Evolutionary conservation across 805 yeast genomes (phyloP), one percentile per base, ranked within the genome.

Genomic region (Teunomyces panamensis): DNA sequence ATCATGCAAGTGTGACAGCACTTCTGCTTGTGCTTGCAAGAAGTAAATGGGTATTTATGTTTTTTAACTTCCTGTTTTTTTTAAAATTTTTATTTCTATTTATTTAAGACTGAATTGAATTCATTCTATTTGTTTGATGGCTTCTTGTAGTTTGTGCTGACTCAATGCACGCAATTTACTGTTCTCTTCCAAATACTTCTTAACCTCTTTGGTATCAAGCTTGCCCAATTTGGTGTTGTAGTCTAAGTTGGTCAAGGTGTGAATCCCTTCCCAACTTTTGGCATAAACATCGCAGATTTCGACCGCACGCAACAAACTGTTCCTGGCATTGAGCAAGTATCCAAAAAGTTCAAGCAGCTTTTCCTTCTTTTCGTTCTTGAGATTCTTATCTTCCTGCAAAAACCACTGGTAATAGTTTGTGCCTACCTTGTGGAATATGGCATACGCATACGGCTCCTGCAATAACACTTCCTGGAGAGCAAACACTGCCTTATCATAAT

Each of bases 191-290:
- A 59, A 49, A 41, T 54, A 67, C 32, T 47, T 52, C 30, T 49
- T 51, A 13, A 60, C 62, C 17, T 58, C 62, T 43, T 62, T 56
- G 11, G 51, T 48, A 6, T 51, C 49, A 26, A 54, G 47, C 27
- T 57, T 30, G 44, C 52, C 55, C 24, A 68, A 42, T 43, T 58
- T 61, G 28, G 41, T n/a, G 28, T 37, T 37, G 41, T 37, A 37
- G 30, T 37, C 41, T 29, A 37, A 26, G 13, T 11, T 37, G 16
- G 41, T n/a, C 30, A 79, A 62, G 9, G 74, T 56, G 36, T 71
- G 73, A 2, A 87, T 65, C 1, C 92, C 91, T 30, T 79, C 63
- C 96, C 96, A 91, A 11, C 89, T 86, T 53, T 89, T 76, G 16
- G 79, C 65, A 61, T 80, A 86, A 29, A 73, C 70, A 39, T 85